These are phyloP conservation scores for Coemansia sp. DNA, from an alignment of 192 early-diverging fungal genomes.

Conservation along the genomic window DNA sequence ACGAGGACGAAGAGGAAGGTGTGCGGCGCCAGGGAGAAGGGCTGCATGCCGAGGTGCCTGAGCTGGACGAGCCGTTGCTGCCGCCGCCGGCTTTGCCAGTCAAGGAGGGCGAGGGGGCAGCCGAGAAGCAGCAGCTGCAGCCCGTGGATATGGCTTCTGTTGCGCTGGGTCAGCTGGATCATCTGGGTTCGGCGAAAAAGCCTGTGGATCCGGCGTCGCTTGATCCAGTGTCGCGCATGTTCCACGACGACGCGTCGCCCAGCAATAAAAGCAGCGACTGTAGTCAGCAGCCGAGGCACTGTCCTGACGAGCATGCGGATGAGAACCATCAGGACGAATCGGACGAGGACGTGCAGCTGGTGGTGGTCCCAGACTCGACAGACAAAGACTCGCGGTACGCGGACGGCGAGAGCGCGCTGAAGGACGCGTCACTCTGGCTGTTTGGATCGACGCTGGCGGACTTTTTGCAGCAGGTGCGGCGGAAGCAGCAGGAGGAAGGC, in stretches of 20 bases:
- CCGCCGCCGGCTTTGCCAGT: too few species aligned
- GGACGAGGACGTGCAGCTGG: not conserved
- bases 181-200: not conserved
- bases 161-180: not conserved
- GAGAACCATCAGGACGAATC: too few species aligned
- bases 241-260: conserved; percentile 25
- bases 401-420: conserved; percentile 13
- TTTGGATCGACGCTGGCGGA: conserved; percentile 52
- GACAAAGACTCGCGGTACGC: not conserved
- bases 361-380: not conserved
- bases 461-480: conserved; percentile 14
- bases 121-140: not conserved
- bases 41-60: not conserved
- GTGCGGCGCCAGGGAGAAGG: too few species aligned
- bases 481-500: not conserved
- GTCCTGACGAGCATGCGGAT: too few species aligned
- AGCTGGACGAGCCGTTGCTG: conserved; percentile 7
- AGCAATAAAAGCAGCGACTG: not conserved
- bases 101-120: not conserved
- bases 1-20: not conserved
- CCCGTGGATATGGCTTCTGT: too few species aligned
- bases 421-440: conserved; percentile 55
- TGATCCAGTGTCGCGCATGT: conserved; percentile 39
- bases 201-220: conserved; percentile 7
- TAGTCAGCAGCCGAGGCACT: not conserved